Evolutionary conservation across 208 protist genomes (phyloP), one percentile per base, ranked within the genome.

Genomic region (Leishmania braziliensis): DNA sequence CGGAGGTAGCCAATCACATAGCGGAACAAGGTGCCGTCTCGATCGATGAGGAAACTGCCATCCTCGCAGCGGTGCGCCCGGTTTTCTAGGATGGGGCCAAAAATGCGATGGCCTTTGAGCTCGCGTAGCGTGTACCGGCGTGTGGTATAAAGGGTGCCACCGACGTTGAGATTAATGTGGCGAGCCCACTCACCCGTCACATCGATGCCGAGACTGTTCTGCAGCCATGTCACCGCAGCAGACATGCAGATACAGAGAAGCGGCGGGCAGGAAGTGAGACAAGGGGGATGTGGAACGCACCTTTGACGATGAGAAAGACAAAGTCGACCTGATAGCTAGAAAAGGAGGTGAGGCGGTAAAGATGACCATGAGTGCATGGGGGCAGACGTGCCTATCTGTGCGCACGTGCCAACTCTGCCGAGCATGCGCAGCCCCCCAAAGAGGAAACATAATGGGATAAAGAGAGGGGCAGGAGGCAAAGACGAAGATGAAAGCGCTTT

Each of bases 1-100:
- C 91, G 93, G 71, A 93, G 76, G 82, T 86, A 95, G 76, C 89
- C 92, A 33, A 96, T 68, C 36, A 95, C 76, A 78, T 88, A 87
- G 48, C 93, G 93, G 74, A 96, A 96, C 20, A 90, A 65, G 33
- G 82, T 53, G 4, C 88, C 87, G 72, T 96, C 93, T 54, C 90
- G 83, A 69, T 96, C 93, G 78, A 96, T 84, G n/a, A 95, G 46
- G 78, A 91, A 88, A 39, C 75, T 85, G 66, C 91, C 91, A 76
- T 95, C 90, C 26, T 93, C 93, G 76, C 66, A 82, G 2, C 73
- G 79, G 29, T 70, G 81, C 3, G 60, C 90, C 16, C 71, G 84
- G 75, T 87, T 86, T n/a, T 75, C n/a, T 3, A 96, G 78, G 58
- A 96, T 88, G n/a, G 84, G 83, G 29, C 86, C 84, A 60, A 94